Base-by-base conservation (phyloP, 2,329 filamentous ascomycete species). In the Cladosporium sp. region DNA sequence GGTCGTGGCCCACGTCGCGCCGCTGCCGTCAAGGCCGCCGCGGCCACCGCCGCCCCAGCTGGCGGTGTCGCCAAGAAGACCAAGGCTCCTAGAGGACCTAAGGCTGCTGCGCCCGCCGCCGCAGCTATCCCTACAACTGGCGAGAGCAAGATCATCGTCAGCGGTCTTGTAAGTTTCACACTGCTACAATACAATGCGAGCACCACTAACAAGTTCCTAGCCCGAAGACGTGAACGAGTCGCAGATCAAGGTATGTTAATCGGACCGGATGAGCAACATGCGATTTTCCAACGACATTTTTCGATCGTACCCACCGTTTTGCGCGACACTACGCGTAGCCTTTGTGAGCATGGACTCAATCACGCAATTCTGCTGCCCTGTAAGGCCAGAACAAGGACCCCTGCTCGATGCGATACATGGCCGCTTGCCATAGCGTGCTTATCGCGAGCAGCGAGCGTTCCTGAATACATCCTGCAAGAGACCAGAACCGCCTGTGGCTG, bases 211-310 rank as follows among this genome's bases (percentile, higher is more conserved):
- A 31, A 60, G 29, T 10, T 21, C 65, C 18, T 37, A 98, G 92
- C 95, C 95, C 80, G 89, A 90, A 84, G 95, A 99, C 88, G 93
- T 99, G 81, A 92, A 89, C 83, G 94, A 98, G 87, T 84, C 84
- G 84, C 92, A 96, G 89, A 96, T 99, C 85, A 98, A 99, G 95
- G 95, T 99, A 99, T 96, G 95, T 99, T 93, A 91, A 93, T 89
- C 85, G 87, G 90, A 89, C 66, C 68, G 73, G 78, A 76, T 78
- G 74, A 77, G 73, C 78, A 78, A 78, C 72, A 69, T 66, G 69
- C 68, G 72, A 67, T 71, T 71, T 71, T 71, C 68, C 67, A 70
- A 68, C 72, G 67, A 68, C 70, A 55, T 69, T 70, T 71, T 69
- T 72, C 75, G 72, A 69, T 74, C 72, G 67, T 58, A 65, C 46